Evolutionary conservation across 192 early-diverging fungal genomes (phyloP).

Genomic region (Gaertneriomyces sp.): DNA sequence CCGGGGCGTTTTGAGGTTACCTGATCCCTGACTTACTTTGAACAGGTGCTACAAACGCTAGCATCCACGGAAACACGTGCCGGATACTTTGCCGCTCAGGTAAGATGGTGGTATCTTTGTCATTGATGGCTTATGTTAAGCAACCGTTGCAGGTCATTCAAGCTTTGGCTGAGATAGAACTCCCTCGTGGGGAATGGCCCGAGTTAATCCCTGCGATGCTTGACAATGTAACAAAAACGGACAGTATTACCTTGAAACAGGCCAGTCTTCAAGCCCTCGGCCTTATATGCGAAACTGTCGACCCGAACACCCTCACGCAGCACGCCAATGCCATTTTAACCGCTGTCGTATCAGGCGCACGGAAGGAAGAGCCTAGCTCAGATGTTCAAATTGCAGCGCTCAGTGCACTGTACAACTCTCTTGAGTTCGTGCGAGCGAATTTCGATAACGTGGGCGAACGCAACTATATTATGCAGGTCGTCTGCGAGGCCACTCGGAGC

Average conservation of each 20-base stretch:
- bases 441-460: slow-evolving; percentile 92
- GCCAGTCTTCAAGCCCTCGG: slow-evolving; percentile 86
- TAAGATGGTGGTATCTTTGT: slow-evolving; percentile 16
- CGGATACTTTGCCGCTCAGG: slow-evolving; percentile 72
- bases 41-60: slow-evolving; percentile 51
- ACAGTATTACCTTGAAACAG: slow-evolving; percentile 70
- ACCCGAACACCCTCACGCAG: slow-evolving; percentile 71
- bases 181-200: slow-evolving; percentile 82
- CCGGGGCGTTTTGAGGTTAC: neutral
- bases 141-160: slow-evolving; percentile 63
- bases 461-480: slow-evolving; percentile 98
- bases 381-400: slow-evolving; percentile 87
- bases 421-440: slow-evolving; percentile 92
- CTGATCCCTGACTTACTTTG: neutral
- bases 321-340: slow-evolving; percentile 92
- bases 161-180: slow-evolving; percentile 90
- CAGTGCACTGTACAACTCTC: slow-evolving; percentile 86
- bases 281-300: slow-evolving; percentile 86
- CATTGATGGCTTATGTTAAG: neutral
- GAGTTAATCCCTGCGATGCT: slow-evolving; percentile 81
- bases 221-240: slow-evolving; percentile 63
- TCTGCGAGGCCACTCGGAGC: slow-evolving; percentile 83
- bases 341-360: slow-evolving; percentile 91
- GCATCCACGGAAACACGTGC: slow-evolving; percentile 51
- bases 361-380: slow-evolving; percentile 82